A percentile compares a stretch with the other conserved stretches of the same genome.
These are phyloP conservation scores for Oehlia diaphana DNA, from an alignment of 192 early-diverging fungal genomes.

Conservation along the genomic window DNA sequence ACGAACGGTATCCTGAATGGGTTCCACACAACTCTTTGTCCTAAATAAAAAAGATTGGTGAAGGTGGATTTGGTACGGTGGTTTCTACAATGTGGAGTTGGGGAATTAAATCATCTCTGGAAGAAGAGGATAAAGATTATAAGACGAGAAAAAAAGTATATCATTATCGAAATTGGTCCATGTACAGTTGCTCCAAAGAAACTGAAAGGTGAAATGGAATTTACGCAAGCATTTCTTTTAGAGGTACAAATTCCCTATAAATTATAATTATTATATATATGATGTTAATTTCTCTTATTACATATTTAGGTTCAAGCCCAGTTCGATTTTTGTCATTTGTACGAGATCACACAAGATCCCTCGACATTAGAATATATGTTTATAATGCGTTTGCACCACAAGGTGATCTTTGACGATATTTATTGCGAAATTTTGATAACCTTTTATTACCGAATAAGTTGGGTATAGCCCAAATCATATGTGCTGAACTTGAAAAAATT, in stretches of 20 bases:
- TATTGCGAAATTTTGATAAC: background rate
- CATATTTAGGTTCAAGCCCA: background rate
- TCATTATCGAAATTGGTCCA: background rate
- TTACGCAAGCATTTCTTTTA: background rate
- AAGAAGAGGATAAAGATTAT: no score
- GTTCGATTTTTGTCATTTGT: conserved; percentile 1
- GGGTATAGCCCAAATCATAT: background rate
- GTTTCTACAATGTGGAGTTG: no score
- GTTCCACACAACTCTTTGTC: no score
- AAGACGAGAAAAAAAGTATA: no score
- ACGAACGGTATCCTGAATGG: no score
- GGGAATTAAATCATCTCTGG: no score
- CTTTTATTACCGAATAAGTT: background rate
- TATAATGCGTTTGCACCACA: background rate
- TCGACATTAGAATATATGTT: background rate
- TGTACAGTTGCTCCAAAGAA: background rate
- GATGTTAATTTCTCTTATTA: background rate
- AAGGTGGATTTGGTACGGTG: no score
- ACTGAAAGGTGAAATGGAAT: background rate
- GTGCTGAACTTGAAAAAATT: background rate
- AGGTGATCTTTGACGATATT: background rate
- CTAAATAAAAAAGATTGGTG: no score
- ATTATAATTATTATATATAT: background rate
- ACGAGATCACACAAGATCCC: background rate
- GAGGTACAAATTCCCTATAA: background rate